Percentiles rank a stretch among this genome's conserved stretches.
phyloP scores from a whole-genome alignment of 108 stramenopile species.

The Nannochloropsis salina region DNA sequence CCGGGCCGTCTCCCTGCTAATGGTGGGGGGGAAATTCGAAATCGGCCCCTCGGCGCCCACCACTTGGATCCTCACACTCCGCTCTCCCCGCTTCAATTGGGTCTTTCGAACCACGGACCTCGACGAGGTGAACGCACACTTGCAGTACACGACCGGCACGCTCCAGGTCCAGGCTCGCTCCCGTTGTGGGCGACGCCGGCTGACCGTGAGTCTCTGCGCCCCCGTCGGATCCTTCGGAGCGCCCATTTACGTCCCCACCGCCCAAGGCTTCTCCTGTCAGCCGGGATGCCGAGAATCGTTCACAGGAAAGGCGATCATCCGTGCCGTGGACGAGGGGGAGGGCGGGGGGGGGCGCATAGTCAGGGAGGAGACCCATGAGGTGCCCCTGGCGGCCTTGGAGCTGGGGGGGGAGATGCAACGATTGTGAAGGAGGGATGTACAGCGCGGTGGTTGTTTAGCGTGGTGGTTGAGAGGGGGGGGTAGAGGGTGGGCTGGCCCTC shows the following conservation, averaged over 20 bases:
- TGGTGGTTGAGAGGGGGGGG: too few relatives aligned
- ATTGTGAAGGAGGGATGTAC: background rate
- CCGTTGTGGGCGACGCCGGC: background rate
- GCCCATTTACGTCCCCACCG: background rate
- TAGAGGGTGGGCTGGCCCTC: too few relatives aligned
- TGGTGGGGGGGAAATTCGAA: background rate
- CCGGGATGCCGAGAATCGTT: background rate
- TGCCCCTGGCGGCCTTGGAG: constrained; percentile 4
- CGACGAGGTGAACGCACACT: background rate
- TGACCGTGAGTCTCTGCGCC: background rate
- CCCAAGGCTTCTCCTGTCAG: background rate
- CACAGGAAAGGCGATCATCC: background rate
- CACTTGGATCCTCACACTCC: background rate
- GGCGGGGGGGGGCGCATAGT: background rate
- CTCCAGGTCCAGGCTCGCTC: background rate
- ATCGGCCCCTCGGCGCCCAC: background rate
- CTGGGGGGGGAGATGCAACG: background rate
- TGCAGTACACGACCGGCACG: background rate
- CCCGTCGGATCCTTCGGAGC: background rate
- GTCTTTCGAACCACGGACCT: background rate
- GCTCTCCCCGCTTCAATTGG: background rate
- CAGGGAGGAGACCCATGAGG: background rate
- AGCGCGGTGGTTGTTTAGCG: too few relatives aligned
- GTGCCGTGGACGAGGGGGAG: background rate
- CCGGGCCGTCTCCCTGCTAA: background rate